A percentile compares a stretch with the other conserved stretches of the same genome.
phyloP scores from a whole-genome alignment of 768 basidiomycete genomes.

The Tephrocybe rancida region DNA sequence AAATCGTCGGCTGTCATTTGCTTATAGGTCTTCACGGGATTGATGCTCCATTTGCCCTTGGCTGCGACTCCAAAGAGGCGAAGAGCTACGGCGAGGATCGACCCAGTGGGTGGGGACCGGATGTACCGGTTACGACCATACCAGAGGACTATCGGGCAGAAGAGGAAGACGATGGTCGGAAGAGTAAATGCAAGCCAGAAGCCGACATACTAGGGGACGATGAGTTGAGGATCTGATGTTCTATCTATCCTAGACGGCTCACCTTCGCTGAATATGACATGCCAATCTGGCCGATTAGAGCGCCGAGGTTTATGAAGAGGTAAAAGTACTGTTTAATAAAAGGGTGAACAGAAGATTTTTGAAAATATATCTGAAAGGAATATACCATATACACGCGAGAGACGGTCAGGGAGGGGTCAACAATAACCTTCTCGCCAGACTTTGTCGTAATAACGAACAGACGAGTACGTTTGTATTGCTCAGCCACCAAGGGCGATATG shows the following conservation, averaged over 20 bases:
- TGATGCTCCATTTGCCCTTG: conserved; percentile 52
- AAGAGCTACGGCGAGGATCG: conserved; percentile 52
- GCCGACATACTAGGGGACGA: conserved; percentile 49
- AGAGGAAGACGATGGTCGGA: conserved; percentile 60
- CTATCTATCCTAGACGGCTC: conserved; percentile 3
- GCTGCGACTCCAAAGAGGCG: conserved; percentile 49
- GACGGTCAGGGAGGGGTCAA: conserved; percentile 51
- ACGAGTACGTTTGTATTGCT: conserved; percentile 63
- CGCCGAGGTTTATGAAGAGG: conserved; percentile 72
- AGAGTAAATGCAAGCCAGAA: conserved; percentile 65
- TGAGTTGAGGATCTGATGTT: not conserved
- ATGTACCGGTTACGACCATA: conserved; percentile 54
- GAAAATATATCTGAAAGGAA: conserved; percentile 13
- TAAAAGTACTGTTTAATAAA: conserved; percentile 53
- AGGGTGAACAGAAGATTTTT: not conserved
- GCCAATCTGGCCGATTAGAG: conserved; percentile 64
- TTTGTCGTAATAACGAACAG: conserved; percentile 50
- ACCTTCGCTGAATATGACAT: conserved; percentile 72
- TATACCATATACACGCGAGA: conserved; percentile 72
- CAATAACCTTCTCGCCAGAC: conserved; percentile 66
- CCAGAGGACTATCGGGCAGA: conserved; percentile 62
- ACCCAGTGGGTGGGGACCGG: conserved; percentile 61
- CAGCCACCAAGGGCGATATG: conserved; percentile 76
- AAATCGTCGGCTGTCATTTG: conserved; percentile 59
- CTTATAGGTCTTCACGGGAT: conserved; percentile 50